These are phyloP conservation scores for Trypanosoma melophagium DNA, from an alignment of 208 protist species.

Conservation along the genomic window DNA sequence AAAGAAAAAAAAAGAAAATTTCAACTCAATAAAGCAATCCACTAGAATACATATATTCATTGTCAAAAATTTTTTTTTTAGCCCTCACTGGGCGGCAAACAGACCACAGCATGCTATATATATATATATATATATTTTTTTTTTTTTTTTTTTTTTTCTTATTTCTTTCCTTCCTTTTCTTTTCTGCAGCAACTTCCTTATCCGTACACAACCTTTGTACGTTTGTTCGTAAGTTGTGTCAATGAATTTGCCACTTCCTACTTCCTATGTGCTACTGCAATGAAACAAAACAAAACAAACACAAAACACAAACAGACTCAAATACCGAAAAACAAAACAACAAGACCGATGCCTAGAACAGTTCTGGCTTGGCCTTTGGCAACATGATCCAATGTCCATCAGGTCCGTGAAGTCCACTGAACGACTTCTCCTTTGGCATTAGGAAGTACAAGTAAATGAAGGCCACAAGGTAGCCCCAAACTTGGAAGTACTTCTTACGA, in stretches of 20 bases:
- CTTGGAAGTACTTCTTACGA: conserved; percentile 86
- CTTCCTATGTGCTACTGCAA: conserved; percentile 25
- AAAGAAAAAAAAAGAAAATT: no score
- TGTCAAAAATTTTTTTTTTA: no score
- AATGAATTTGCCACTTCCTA: conserved; percentile 19
- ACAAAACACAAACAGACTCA: conserved; percentile 19
- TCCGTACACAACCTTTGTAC: no score
- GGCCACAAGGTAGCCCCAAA: conserved; percentile 62
- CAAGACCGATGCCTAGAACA: conserved; percentile 56
- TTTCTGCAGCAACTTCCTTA: neutral
- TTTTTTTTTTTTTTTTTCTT: neutral
- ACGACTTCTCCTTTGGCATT: conserved; percentile 92
- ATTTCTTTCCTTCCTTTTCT: neutral
- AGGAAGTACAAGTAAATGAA: conserved; percentile 85
- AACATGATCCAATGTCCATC: conserved; percentile 85
- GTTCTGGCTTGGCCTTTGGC: conserved; percentile 84
- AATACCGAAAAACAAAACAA: neutral
- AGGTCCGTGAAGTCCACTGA: conserved; percentile 75
- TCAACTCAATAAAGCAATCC: no score
- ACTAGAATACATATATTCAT: no score
- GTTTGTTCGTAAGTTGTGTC: conserved; percentile 4
- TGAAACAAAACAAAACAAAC: conserved; percentile 18
- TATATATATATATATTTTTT: no score
- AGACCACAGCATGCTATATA: no score
- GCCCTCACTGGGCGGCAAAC: no score